Evolutionary conservation across 495 filamentous ascomycete genomes (phyloP), one percentile per base, ranked within the genome.

Genomic region (Lentithecium fluviatile): DNA sequence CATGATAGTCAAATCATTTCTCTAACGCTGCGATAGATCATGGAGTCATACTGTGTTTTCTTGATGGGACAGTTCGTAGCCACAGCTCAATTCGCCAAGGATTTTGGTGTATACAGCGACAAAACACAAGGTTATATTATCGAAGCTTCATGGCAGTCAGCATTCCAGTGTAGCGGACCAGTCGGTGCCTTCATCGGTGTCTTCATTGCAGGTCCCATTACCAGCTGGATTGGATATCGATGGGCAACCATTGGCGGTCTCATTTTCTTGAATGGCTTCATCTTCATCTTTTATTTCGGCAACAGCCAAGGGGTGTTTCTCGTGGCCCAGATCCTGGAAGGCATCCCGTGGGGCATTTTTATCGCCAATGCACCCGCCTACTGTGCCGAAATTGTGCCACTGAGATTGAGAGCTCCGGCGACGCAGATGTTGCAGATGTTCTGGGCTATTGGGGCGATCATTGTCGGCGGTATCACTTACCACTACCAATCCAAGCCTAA

Each of bases 301-400:
- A 69, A 71, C 17, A 74, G 70, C 5, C 66, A 74, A 4, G 63
- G 71, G 0, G 73, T 80, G 12, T 70, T 81, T 32, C 68, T 79
- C 61, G 75, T 71, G 21, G 67, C 71, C 52, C 77, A 81, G 64
- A 56, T 80, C 32, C 65, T 81, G 2, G 77, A 77, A 54, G 79
- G 79, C 26, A 52, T 82, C 12, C 73, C 78, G 8, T 81, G 77
- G 79, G 79, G 79, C 23, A 74, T 81, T 32, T 82, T 82, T 60
- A 77, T 77, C 21, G 77, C 78, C 57, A 77, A 77, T 66, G 70
- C 77, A 8, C 75, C 77, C 24, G 74, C 76, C 29, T 79, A 79
- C 69, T 74, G 70, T 54, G 66, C 68, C 60, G 77, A 79, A 60
- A 75, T 79, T 58, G 74, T 76, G 25, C 77, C 77, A 40, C 69